A percentile compares a stretch with the other conserved stretches of the same genome.
Evolutionary conservation across 108 stramenopile species (phyloP).

Genomic region (Nitzschia palea): DNA sequence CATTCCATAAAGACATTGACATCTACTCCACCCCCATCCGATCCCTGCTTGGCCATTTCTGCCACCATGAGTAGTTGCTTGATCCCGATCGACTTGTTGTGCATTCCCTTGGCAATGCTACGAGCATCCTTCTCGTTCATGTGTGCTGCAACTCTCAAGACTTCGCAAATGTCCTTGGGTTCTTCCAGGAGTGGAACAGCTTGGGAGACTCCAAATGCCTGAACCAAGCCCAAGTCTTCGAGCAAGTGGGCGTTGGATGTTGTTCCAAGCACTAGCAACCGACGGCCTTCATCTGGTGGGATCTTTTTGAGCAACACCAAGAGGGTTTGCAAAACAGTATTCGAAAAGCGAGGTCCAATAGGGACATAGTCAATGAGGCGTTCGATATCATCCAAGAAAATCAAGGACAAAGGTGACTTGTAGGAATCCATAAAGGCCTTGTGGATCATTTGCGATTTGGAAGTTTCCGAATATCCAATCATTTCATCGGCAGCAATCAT

Average conservation of each 20-base stretch:
- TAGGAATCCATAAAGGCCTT: conserved; percentile 97
- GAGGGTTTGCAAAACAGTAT: conserved; percentile 96
- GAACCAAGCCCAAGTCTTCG: conserved; percentile 90
- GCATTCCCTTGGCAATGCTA: conserved; percentile 86
- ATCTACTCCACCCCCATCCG: conserved; percentile 63
- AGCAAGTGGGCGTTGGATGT: conserved; percentile 86
- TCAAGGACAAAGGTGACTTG: conserved; percentile 94
- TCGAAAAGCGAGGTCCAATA: conserved; percentile 96
- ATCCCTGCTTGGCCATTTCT: conserved; percentile 95
- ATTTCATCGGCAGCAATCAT: conserved; percentile 97
- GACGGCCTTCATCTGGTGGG: conserved; percentile 88
- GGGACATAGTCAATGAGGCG: conserved; percentile 97
- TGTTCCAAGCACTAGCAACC: conserved; percentile 93
- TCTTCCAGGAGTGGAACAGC: conserved; percentile 84
- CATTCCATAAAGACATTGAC: conserved; percentile 95
- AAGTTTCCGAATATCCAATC: conserved; percentile 89
- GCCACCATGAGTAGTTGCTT: conserved; percentile 95
- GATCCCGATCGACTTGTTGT: conserved; percentile 92
- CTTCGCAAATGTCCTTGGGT: conserved; percentile 80
- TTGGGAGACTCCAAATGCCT: conserved; percentile 91
- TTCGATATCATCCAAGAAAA: conserved; percentile 98
- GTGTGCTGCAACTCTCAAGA: conserved; percentile 82
- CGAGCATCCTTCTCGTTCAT: conserved; percentile 75
- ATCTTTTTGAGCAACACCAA: conserved; percentile 96
- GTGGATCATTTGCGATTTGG: conserved; percentile 89